Conservation (phyloP, 495 filamentous ascomycete species). For the Aspergillus indologenus region DNA sequence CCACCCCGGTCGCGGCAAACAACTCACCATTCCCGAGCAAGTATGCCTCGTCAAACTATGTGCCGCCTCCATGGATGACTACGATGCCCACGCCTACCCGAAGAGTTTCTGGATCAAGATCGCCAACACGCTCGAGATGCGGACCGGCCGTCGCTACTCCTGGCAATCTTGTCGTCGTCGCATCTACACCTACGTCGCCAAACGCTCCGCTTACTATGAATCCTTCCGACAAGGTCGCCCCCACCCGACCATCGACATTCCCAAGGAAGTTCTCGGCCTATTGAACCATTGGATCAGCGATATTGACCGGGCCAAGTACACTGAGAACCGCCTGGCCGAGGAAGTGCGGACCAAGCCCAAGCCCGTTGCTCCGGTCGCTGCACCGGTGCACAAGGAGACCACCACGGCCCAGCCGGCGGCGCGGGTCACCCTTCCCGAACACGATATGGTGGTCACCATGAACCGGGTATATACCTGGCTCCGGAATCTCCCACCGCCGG, state of each 20-base stretch:
- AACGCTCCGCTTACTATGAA: constrained; percentile 12
- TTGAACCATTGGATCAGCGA: constrained; percentile 16
- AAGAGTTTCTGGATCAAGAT: constrained; percentile 25
- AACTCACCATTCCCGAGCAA: constrained; percentile 20
- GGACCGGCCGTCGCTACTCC: constrained; percentile 22
- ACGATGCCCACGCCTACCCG: constrained; percentile 12
- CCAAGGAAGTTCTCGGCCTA: constrained; percentile 1
- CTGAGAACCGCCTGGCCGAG: background rate
- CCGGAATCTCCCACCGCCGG: constrained; percentile 18
- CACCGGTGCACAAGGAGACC: constrained; percentile 7
- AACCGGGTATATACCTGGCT: constrained; percentile 25
- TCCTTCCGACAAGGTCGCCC: constrained; percentile 6
- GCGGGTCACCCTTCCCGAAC: constrained; percentile 6
- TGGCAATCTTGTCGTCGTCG: constrained; percentile 26
- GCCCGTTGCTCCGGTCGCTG: background rate
- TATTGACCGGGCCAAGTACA: background rate
- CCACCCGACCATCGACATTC: constrained; percentile 5
- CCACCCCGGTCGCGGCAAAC: constrained; percentile 16
- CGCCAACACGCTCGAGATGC: constrained; percentile 9
- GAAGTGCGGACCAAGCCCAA: background rate
- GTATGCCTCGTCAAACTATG: constrained; percentile 20
- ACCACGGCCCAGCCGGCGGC: constrained; percentile 9
- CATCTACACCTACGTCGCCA: constrained; percentile 16
- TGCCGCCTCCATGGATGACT: constrained; percentile 10
- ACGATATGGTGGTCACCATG: constrained; percentile 8